A percentile compares a stretch with the other conserved stretches of the same genome.
Evolutionary conservation across 176 grass and related monocot species (phyloP).

Genomic region (Bonia amplexicaulis): DNA sequence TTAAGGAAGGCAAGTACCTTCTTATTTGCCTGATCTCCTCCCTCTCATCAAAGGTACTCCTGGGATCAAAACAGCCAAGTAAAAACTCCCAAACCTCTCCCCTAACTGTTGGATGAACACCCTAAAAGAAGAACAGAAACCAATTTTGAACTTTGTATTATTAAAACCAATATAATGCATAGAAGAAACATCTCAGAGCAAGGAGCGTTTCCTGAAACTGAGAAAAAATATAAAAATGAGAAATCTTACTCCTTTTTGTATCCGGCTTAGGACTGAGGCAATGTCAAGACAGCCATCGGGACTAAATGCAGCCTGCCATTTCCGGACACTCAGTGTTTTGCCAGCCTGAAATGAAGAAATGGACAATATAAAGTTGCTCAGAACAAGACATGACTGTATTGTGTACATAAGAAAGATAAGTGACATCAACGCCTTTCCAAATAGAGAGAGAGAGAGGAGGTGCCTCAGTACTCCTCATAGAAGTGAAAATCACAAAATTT

Average conservation of each 20-base stretch:
- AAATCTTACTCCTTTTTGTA: constrained; percentile 80
- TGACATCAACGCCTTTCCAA: neutral
- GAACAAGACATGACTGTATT: constrained; percentile 17
- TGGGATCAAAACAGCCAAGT: constrained; percentile 95
- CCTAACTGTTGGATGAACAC: constrained; percentile 95
- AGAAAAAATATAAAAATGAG: constrained; percentile 1
- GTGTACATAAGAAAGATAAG: neutral
- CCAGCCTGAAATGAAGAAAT: constrained; percentile 62
- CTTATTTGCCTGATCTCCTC: constrained; percentile 87
- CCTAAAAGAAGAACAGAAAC: constrained; percentile 45
- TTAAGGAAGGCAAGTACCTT: constrained; percentile 55
- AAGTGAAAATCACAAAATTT: neutral
- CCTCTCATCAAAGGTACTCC: constrained; percentile 84
- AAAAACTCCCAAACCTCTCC: constrained; percentile 97
- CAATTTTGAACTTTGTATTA: constrained; percentile 11
- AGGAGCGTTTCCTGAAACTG: neutral
- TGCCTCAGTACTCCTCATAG: neutral
- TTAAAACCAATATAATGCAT: neutral
- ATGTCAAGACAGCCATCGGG: constrained; percentile 88
- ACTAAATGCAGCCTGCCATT: constrained; percentile 92
- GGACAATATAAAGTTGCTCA: neutral
- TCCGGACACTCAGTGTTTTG: constrained; percentile 87
- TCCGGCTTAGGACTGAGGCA: constrained; percentile 80
- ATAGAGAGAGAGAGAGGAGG: neutral
- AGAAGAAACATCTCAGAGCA: constrained; percentile 7